Base-by-base conservation (phyloP, 192 early-diverging fungal species). In the Podila epigama region DNA sequence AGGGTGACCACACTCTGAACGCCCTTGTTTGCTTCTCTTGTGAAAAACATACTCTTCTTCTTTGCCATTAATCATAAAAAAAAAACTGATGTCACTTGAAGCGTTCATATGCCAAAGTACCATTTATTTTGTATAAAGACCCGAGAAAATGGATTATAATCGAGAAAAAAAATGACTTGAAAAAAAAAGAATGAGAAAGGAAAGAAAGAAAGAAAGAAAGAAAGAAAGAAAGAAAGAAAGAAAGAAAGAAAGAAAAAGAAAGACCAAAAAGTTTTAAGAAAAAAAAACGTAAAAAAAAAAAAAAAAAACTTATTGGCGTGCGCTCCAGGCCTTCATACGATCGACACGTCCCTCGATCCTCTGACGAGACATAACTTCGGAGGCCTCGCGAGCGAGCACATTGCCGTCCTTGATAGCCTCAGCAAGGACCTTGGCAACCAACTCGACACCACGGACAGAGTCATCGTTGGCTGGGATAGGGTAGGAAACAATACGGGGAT, bases 401-500 rank as follows among this genome's bases (percentile, higher is more conserved):
- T 68, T 68, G 5, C 96, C 91, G 65, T 92, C 90, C 69, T 75
- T 81, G 29, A 87, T 87, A 35, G 92, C 93, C 40, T 83, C 78
- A 8, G 91, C 88, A 27, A 98, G 62, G 1, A 96, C 88, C n/a
- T 88, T 89, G 15, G 94, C 93, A 7, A 98, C 83, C 32, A 97
- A 75, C 55, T 90, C 88, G 11, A 98, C 86, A 39, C 89, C 89
- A 13, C 86, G 79, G 27, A 93, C 66, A 6, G 92, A 90, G 72
- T 98, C 96, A 68, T 98, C 97, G 79, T 98, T 98, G 53, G 92
- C 96, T 1, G 97, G 95, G 37, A 98, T 93, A 18, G 95, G 92
- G 77, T 97, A 98, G 3, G 92, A 91, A 33, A 97, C 95, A 9
- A 68, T 65, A 15, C 86, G 81, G 34, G 97, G 95, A 75, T 97